Percentiles rank a stretch among this genome's conserved stretches.
These are phyloP conservation scores for Juncus effusus DNA, from an alignment of 176 grass and related monocot genomes.

Conservation along the genomic window DNA sequence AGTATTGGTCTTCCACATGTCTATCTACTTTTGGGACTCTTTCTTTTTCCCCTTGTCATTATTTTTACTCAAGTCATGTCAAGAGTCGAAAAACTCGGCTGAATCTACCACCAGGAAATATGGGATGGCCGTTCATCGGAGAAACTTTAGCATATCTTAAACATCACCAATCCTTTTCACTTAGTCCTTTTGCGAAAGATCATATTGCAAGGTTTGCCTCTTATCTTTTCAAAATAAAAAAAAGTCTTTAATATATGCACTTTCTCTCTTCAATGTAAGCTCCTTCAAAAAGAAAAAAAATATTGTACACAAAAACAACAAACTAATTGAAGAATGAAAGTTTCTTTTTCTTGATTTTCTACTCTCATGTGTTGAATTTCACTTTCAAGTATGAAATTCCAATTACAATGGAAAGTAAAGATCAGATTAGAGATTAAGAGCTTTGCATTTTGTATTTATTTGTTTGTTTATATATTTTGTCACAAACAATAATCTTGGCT, in stretches of 20 bases:
- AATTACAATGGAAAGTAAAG: not conserved
- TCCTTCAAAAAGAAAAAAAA: no score
- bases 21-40: not conserved
- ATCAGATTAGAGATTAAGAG: no score
- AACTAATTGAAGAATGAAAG: no score
- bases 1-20: not conserved
- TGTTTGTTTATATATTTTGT: not conserved
- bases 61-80: constrained; percentile 19
- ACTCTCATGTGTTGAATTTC: not conserved
- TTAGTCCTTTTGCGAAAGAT: constrained; percentile 23
- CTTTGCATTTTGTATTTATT: not conserved
- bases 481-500: no score
- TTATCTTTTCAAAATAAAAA: not conserved
- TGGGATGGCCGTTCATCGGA: constrained; percentile 41
- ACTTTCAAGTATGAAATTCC: not conserved
- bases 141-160: constrained; percentile 39
- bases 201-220: constrained; percentile 25
- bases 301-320: no score
- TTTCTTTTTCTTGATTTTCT: not conserved
- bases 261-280: no score
- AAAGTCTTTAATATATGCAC: not conserved
- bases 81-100: constrained; percentile 6
- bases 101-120: constrained; percentile 32
- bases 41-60: not conserved
- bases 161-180: constrained; percentile 28